phyloP scores from a whole-genome alignment of 1,284 basidiomycete genomes.

The Naganishia sp. region DNA sequence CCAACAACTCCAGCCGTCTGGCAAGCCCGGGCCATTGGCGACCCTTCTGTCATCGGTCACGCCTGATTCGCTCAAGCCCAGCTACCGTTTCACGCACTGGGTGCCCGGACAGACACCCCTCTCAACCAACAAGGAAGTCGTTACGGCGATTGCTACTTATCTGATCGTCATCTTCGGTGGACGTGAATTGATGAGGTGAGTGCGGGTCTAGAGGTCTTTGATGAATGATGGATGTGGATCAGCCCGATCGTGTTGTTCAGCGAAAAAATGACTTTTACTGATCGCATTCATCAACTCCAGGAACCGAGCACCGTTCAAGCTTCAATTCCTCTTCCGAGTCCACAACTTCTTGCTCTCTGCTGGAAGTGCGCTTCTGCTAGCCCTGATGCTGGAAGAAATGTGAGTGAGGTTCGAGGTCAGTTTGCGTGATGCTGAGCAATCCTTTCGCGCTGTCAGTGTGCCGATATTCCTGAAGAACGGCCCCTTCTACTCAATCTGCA shows the following conservation, averaged over 20 bases:
- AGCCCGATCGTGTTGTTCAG: no score
- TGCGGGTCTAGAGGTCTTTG: conserved; percentile 23
- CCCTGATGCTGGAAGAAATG: conserved; percentile 87
- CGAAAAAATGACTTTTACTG: not conserved
- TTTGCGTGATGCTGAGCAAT: not conserved
- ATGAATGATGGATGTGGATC: no score
- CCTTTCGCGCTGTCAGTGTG: conserved; percentile 45
- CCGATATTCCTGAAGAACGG: conserved; percentile 73
- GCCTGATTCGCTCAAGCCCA: conserved; percentile 42
- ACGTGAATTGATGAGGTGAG: conserved; percentile 75
- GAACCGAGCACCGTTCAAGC: conserved; percentile 69
- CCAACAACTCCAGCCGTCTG: conserved; percentile 46
- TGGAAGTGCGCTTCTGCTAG: conserved; percentile 78
- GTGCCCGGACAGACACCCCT: conserved; percentile 63
- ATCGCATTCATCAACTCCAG: conserved; percentile 34
- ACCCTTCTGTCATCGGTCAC: conserved; percentile 41
- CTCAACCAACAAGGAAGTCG: conserved; percentile 74
- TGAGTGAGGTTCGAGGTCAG: conserved; percentile 35
- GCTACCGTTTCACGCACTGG: conserved; percentile 46
- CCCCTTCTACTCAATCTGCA: conserved; percentile 76
- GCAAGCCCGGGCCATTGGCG: conserved; percentile 44
- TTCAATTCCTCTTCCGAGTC: conserved; percentile 83
- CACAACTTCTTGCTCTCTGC: conserved; percentile 87
- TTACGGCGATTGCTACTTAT: conserved; percentile 72
- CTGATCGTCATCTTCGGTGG: conserved; percentile 86